Evolutionary conservation across 805 yeast genomes (phyloP), one percentile per base, ranked within the genome.

Genomic region (Scheffersomyces spartinae): DNA sequence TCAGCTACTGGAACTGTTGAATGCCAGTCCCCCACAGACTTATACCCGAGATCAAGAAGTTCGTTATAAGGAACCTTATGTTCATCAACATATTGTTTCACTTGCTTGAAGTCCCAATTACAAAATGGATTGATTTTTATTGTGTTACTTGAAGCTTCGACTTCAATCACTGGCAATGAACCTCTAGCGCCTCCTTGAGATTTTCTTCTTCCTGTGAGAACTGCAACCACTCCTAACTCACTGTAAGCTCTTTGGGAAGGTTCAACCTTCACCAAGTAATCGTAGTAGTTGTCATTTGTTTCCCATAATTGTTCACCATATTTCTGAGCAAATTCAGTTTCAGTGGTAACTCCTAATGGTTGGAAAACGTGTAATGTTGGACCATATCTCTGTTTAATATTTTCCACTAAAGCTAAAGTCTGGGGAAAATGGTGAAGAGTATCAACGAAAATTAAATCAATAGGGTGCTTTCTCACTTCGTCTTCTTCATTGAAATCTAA

Each of bases 341-440:
- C 88, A 3, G 65, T 53, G 1, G 46, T 42, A 20, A 68, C 69
- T 16, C 63, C 78, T 16, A 49, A 40, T 0, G 97, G 96, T 36
- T 64, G 66, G 52, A 62, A 84, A 2, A 81, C 57, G 38, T 82
- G 77, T 13, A 86, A 49, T 15, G 59, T 60, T 3, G 73, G 66
- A 15, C 36, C 27, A 47, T 88, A 88, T 32, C 60, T 66, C 9
- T 42, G 35, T 39, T 69, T 56, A 20, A 88, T 66, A 8, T 54
- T 59, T 2, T 68, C 62, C 4, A 86, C 77, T 20, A 88, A 63
- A 3, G 76, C 83, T 21, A 77, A 55, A 1, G 97, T 88, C 49
- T 88, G 97, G n/a, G 88, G 85, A 62, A 88, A 88, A 50, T 88
- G 96, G 44, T 86, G 82, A 34, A 88, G 57, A 0, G 97, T 88